Conservation (phyloP, 306 rosid species). For the Begonia fuchsioides region DNA sequence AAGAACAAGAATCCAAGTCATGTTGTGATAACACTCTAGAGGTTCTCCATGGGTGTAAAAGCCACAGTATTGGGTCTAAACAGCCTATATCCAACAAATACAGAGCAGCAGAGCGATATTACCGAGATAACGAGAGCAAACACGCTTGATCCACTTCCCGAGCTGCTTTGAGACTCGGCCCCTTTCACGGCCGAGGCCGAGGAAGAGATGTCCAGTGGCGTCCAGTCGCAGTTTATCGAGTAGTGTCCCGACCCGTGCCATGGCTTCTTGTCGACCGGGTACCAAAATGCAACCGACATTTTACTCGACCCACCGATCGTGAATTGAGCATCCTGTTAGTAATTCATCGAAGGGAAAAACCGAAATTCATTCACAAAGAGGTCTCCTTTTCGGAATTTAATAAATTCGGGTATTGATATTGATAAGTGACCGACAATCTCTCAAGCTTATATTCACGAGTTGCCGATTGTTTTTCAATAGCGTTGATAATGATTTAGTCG, state of each 20-base stretch:
- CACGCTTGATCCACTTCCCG: conserved; percentile 45
- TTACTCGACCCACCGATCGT: conserved; percentile 61
- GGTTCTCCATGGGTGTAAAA: conserved; percentile 56
- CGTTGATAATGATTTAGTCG: too few species aligned
- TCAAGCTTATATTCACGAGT: too few species aligned
- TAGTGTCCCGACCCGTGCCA: conserved; percentile 95
- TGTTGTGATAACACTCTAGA: conserved; percentile 16
- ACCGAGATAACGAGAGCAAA: conserved; percentile 78
- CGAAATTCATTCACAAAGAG: too few species aligned
- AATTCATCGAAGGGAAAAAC: too few species aligned
- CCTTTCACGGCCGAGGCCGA: conserved; percentile 19
- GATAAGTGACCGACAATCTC: too few species aligned
- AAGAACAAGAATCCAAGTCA: too few species aligned
- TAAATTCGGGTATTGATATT: too few species aligned
- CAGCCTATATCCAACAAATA: conserved; percentile 50
- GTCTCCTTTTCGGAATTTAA: too few species aligned
- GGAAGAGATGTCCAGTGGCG: conserved; percentile 49
- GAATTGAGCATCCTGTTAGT: conserved; percentile 75
- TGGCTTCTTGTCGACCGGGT: conserved; percentile 58
- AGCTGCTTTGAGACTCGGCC: conserved; percentile 23
- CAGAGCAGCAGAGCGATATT: conserved; percentile 68
- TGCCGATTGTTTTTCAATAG: too few species aligned
- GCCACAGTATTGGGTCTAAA: conserved; percentile 25
- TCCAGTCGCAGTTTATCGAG: conserved; percentile 80
- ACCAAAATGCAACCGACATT: conserved; percentile 94